Percentiles rank a stretch among this genome's conserved stretches.
These are phyloP conservation scores for Miamiensis avidus DNA, from an alignment of 169 alveolate species.

Conservation along the genomic window DNA sequence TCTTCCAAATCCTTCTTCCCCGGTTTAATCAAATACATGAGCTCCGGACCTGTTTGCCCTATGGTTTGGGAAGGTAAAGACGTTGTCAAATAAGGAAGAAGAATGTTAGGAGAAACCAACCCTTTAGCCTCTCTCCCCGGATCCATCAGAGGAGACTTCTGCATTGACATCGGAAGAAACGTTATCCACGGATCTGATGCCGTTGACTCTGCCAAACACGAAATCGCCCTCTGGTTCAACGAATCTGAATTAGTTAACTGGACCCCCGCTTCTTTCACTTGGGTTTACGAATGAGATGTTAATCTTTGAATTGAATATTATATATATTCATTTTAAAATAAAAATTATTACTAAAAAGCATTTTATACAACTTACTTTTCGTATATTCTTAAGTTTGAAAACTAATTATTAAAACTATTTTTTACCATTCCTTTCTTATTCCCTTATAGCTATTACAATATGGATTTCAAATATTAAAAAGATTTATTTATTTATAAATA, in stretches of 20 bases:
- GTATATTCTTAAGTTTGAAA: too few species aligned
- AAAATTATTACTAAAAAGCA: too few species aligned
- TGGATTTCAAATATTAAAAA: too few species aligned
- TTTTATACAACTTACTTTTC: too few species aligned
- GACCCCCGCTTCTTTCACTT: conserved; percentile 68
- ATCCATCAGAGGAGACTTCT: conserved; percentile 96
- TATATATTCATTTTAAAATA: too few species aligned
- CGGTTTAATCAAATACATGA: conserved; percentile 88
- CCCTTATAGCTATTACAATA: too few species aligned
- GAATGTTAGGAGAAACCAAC: conserved; percentile 94
- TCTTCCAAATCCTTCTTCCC: conserved; percentile 94
- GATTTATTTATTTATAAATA: too few species aligned
- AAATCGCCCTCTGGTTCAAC: conserved; percentile 95
- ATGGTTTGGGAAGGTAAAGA: conserved; percentile 98
- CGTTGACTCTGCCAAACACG: conserved; percentile 93
- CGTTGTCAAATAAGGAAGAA: conserved; percentile 94
- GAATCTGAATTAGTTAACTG: conserved; percentile 88
- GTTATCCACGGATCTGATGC: conserved; percentile 96
- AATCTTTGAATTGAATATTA: background rate
- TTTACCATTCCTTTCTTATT: too few species aligned
- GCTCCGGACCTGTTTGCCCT: conserved; percentile 97
- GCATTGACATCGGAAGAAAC: conserved; percentile 94
- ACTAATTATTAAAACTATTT: too few species aligned
- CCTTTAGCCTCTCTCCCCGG: conserved; percentile 94
- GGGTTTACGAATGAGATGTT: conserved; percentile 79